Evolutionary conservation across 2,329 filamentous ascomycete species (phyloP).

Genomic region (Colletotrichum tamarilloi): DNA sequence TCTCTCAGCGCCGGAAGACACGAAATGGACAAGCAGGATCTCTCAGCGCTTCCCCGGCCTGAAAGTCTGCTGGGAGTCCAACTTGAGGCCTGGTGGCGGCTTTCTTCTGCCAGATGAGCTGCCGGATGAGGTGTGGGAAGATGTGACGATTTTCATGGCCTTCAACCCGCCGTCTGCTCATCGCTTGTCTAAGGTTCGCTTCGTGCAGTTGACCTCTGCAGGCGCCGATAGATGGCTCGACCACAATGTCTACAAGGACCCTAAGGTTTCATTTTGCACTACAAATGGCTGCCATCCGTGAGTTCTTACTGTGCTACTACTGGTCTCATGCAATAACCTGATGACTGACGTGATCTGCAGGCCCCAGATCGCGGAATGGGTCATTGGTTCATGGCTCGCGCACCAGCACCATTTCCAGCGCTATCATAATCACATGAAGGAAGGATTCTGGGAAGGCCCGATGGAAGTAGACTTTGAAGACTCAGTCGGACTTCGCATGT

Average conservation of each 20-base stretch:
- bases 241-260: conserved; percentile 47
- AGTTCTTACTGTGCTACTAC: conserved; percentile 30
- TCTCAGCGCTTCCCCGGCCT: conserved; percentile 50
- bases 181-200: conserved; percentile 50
- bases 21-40: conserved; percentile 48
- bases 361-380: conserved; percentile 55
- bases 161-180: conserved; percentile 45
- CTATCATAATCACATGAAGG: conserved; percentile 44
- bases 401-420: conserved; percentile 45
- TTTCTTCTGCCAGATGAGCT: conserved; percentile 42
- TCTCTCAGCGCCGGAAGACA: conserved; percentile 43
- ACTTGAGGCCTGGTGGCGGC: conserved; percentile 33
- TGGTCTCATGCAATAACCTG: neutral
- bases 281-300: conserved; percentile 56
- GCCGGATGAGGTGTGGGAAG: conserved; percentile 47
- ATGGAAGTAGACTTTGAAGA: conserved; percentile 40
- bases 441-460: conserved; percentile 16
- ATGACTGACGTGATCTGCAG: conserved; percentile 30
- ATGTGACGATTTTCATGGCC: conserved; percentile 53
- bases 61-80: conserved; percentile 47
- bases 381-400: conserved; percentile 48
- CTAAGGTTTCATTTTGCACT: conserved; percentile 51
- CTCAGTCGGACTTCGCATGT: conserved; percentile 49
- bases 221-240: conserved; percentile 55
- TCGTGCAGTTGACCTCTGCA: conserved; percentile 57